Evolutionary conservation across 2,329 filamentous ascomycete genomes (phyloP).

Genomic region (Colletotrichum musae): DNA sequence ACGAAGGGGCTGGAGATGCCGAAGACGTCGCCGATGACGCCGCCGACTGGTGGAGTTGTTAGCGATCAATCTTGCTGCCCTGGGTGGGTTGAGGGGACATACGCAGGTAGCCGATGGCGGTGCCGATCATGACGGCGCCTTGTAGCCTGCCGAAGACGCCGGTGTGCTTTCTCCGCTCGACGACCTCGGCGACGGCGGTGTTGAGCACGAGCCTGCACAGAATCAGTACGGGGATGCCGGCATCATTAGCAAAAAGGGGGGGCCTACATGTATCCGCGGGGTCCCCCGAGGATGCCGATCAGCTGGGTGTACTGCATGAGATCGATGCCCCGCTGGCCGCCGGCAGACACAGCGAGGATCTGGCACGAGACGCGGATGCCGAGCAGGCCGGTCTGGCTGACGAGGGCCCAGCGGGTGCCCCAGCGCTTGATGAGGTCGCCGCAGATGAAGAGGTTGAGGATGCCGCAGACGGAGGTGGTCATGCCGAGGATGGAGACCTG

Average conservation of each 20-base stretch:
- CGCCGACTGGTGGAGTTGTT: slow-evolving; percentile 62
- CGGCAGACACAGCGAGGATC: slow-evolving; percentile 74
- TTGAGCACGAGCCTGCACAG: slow-evolving; percentile 71
- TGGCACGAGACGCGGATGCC: slow-evolving; percentile 75
- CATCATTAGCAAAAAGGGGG: neutral
- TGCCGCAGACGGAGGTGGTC: slow-evolving; percentile 78
- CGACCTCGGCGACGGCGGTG: slow-evolving; percentile 76
- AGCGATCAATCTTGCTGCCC: neutral
- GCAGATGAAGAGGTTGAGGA: slow-evolving; percentile 77
- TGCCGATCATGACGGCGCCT: slow-evolving; percentile 77
- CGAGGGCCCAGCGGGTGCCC: slow-evolving; percentile 74
- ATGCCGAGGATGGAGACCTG: slow-evolving; percentile 77
- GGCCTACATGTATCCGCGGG: slow-evolving; percentile 73
- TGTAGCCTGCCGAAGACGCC: slow-evolving; percentile 76
- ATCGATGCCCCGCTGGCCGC: slow-evolving; percentile 73
- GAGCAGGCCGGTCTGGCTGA: slow-evolving; percentile 75
- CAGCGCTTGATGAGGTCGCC: slow-evolving; percentile 77
- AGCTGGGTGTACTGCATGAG: slow-evolving; percentile 78
- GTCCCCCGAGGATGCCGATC: slow-evolving; percentile 78
- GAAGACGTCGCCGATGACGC: slow-evolving; percentile 74
- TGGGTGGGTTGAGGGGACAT: slow-evolving; percentile 40
- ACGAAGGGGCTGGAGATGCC: slow-evolving; percentile 77
- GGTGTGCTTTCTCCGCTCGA: slow-evolving; percentile 72
- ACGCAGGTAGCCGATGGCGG: slow-evolving; percentile 74
- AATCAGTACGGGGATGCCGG: slow-evolving; percentile 16